These are phyloP conservation scores for Thielaviopsis populi DNA, from an alignment of 2,329 filamentous ascomycete species.

Conservation along the genomic window DNA sequence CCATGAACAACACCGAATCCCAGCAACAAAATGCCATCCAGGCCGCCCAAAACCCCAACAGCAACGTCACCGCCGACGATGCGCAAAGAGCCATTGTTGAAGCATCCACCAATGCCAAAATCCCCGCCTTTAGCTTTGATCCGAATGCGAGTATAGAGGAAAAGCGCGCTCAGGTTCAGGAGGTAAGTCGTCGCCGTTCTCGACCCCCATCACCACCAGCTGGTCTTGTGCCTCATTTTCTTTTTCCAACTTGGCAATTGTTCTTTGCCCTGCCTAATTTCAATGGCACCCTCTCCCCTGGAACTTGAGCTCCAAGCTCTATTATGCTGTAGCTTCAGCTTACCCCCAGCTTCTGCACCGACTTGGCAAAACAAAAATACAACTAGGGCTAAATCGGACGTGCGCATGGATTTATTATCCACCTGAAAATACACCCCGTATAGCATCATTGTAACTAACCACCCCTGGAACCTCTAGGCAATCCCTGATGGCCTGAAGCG, in stretches of 20 bases:
- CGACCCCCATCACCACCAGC: background rate
- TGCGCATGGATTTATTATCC: background rate
- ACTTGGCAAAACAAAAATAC: background rate
- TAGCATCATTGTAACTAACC: constrained; percentile 4
- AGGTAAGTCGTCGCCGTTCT: constrained; percentile 39
- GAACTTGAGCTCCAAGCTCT: background rate
- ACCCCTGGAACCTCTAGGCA: constrained; percentile 29
- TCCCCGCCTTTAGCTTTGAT: constrained; percentile 71
- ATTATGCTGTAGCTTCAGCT: background rate
- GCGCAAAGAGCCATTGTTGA: constrained; percentile 61
- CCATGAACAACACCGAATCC: constrained; percentile 40
- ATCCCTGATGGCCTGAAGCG: constrained; percentile 50
- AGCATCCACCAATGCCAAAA: constrained; percentile 64
- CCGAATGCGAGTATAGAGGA: constrained; percentile 69
- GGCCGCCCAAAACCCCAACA: constrained; percentile 57
- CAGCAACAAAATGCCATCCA: constrained; percentile 71
- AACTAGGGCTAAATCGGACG: background rate
- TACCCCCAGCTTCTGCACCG: constrained; percentile 17
- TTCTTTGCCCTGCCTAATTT: background rate
- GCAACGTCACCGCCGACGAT: constrained; percentile 49
- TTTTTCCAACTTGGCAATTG: constrained; percentile 11
- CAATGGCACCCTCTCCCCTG: background rate
- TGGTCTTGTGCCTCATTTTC: constrained; percentile 8
- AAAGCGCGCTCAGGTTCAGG: constrained; percentile 65
- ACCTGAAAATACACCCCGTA: background rate